Conservation (phyloP, 2,329 filamentous ascomycete genomes). For the Verticillium isaacii region DNA sequence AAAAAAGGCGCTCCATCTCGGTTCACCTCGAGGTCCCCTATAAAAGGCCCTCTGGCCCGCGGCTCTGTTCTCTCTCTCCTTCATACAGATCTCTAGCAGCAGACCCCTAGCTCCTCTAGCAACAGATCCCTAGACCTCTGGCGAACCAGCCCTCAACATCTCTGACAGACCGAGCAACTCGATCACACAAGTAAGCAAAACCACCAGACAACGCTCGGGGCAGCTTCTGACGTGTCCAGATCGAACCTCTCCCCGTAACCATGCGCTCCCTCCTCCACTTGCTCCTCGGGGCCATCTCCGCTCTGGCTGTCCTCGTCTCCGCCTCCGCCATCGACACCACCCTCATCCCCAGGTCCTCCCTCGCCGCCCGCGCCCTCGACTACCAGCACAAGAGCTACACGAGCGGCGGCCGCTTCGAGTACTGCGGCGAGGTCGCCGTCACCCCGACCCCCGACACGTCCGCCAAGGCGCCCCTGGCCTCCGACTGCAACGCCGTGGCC, state of each 20-base stretch:
- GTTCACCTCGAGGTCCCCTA: neutral
- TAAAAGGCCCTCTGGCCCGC: neutral
- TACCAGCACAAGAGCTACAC: neutral
- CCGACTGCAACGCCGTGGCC: conserved; percentile 7
- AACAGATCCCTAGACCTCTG: neutral
- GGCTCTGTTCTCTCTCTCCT: neutral
- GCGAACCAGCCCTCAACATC: no score
- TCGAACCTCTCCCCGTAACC: neutral
- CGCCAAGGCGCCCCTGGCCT: conserved; percentile 5
- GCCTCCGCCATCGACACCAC: neutral
- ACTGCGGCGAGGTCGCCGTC: conserved; percentile 10
- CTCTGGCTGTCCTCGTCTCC: neutral
- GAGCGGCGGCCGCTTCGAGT: conserved; percentile 8
- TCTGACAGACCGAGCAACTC: no score
- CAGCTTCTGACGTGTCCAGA: neutral
- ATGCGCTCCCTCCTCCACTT: neutral
- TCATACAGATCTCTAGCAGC: neutral
- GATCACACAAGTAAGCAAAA: no score
- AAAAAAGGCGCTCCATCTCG: neutral
- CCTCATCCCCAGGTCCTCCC: neutral
- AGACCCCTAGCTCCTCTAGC: neutral
- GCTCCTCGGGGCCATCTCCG: neutral
- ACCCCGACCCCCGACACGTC: conserved; percentile 5
- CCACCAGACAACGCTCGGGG: no score
- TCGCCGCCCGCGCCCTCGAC: neutral